These are phyloP conservation scores for Melianthus villosus DNA, from an alignment of 441 rosid species.

Conservation along the genomic window DNA sequence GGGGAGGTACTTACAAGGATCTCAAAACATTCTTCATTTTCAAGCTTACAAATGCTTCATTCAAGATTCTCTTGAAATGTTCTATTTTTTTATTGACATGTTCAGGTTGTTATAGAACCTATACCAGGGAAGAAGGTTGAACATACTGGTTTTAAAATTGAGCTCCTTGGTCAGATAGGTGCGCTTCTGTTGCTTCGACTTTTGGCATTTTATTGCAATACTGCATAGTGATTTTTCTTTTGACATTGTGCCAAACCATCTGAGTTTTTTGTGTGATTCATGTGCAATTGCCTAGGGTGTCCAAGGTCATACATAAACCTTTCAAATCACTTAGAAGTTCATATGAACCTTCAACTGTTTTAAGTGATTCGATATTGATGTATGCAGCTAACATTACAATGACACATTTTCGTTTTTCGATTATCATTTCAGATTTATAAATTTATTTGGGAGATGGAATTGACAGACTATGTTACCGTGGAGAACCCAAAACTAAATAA, in stretches of 20 bases:
- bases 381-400: no score
- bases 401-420: no score
- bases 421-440: no score
- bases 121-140: constrained; percentile 85
- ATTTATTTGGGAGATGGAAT: no score
- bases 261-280: not conserved
- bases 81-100: constrained; percentile 6
- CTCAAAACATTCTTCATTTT: not conserved
- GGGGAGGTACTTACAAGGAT: constrained; percentile 73
- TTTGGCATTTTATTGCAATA: no score
- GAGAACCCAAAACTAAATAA: no score
- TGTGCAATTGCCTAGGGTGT: not conserved
- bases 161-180: constrained; percentile 99
- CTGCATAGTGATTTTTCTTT: no score
- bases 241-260: not conserved
- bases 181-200: constrained; percentile 9
- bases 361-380: no score
- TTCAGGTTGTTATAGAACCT: constrained; percentile 68
- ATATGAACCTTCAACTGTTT: no score
- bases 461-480: no score
- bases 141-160: constrained; percentile 84
- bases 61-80: not conserved
- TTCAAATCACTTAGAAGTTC: no score
- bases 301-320: not conserved
- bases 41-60: not conserved